A percentile compares a stretch with the other conserved stretches of the same genome.
Conservation (phyloP, 441 rosid species). For the Erodium texanum region DNA sequence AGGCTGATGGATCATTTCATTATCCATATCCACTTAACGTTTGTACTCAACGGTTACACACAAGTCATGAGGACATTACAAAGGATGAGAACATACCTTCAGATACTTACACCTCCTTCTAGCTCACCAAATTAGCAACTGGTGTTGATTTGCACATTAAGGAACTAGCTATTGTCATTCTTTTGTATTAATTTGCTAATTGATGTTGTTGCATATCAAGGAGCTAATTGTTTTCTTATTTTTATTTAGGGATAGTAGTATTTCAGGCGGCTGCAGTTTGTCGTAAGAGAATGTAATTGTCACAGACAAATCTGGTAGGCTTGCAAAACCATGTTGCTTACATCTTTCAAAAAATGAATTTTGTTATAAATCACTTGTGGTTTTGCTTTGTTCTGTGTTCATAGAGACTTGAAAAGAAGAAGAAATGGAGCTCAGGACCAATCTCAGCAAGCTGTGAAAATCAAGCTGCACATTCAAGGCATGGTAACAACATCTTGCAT, state of each 20-base stretch:
- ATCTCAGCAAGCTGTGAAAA: not conserved
- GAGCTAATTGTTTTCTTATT: not conserved
- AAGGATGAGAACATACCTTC: conserved; percentile 14
- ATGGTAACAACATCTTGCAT: not conserved
- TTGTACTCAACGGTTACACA: conserved; percentile 12
- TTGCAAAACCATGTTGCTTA: not conserved
- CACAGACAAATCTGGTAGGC: too few relatives aligned
- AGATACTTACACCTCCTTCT: too few relatives aligned
- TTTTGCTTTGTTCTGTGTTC: not conserved
- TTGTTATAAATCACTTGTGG: not conserved
- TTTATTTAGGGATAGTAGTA: not conserved
- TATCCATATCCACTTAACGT: conserved; percentile 11
- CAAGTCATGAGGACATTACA: not conserved
- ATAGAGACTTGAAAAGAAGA: not conserved
- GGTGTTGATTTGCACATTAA: too few relatives aligned
- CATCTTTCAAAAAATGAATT: not conserved
- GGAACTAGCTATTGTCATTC: too few relatives aligned
- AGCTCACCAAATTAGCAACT: conserved; percentile 17
- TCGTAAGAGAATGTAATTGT: not conserved
- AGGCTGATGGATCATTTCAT: conserved; percentile 10
- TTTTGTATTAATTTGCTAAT: too few relatives aligned
- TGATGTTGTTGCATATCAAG: too few relatives aligned
- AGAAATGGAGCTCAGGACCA: not conserved
- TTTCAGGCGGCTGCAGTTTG: not conserved
- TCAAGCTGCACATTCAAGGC: not conserved